phyloP scores from a whole-genome alignment of 306 rosid genomes.

The Acacia confusa region DNA sequence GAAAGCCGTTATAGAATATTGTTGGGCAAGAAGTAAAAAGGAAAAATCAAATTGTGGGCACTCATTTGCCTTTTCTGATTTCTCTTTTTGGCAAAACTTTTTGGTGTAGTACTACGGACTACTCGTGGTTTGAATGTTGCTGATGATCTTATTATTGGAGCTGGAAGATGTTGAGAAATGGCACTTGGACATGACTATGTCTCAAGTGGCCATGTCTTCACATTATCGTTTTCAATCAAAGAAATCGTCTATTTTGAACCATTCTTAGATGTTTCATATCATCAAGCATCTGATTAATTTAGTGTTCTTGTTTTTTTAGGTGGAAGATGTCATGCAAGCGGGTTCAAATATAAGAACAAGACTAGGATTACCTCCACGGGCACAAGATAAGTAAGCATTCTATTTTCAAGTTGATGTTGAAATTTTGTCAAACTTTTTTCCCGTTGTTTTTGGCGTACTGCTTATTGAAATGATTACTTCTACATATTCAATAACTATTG shows the following conservation, averaged over 20 bases:
- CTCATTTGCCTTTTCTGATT: background rate
- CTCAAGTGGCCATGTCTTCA: background rate
- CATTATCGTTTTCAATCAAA: slow-evolving; percentile 13
- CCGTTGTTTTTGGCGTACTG: background rate
- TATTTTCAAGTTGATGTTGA: background rate
- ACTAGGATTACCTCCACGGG: slow-evolving; percentile 59
- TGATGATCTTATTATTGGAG: slow-evolving; percentile 10
- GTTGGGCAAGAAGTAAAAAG: slow-evolving; percentile 9
- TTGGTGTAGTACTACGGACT: background rate
- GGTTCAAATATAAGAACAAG: slow-evolving; percentile 70
- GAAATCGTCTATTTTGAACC: background rate
- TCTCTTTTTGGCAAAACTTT: background rate
- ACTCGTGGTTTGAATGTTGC: background rate
- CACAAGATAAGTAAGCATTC: slow-evolving; percentile 47
- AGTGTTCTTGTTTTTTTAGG: slow-evolving; percentile 42
- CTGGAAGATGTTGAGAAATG: slow-evolving; percentile 4
- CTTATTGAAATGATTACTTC: background rate
- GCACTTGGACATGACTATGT: background rate
- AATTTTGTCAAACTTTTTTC: background rate
- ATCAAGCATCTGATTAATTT: slow-evolving; percentile 2
- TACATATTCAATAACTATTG: background rate
- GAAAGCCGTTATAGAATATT: slow-evolving; percentile 7
- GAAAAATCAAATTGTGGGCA: background rate
- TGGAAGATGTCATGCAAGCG: slow-evolving; percentile 62
- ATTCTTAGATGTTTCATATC: slow-evolving; percentile 12